Evolutionary conservation across 2,329 filamentous ascomycete species (phyloP).

Genomic region (Monosporascus sp.): DNA sequence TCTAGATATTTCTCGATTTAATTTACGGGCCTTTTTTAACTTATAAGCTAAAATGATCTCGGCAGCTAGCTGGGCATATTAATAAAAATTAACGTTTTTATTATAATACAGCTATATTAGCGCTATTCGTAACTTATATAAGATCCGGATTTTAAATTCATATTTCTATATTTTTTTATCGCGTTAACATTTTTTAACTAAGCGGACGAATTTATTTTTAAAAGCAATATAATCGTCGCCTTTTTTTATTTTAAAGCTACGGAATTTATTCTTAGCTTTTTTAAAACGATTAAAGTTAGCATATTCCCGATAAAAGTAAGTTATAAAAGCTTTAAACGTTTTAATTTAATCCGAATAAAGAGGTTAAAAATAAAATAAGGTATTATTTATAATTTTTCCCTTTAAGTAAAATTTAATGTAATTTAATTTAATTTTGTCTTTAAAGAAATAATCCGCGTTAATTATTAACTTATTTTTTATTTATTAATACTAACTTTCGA

Average conservation of each 20-base stretch:
- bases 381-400: neutral
- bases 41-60: neutral
- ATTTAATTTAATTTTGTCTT: too few relatives aligned
- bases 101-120: neutral
- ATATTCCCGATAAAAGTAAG: conserved; percentile 1
- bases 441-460: too few relatives aligned
- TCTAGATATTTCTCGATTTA: too few relatives aligned
- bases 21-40: too few relatives aligned
- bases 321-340: neutral
- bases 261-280: neutral
- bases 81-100: neutral
- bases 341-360: neutral
- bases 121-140: neutral
- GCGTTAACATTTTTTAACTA: neutral
- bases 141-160: neutral
- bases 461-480: too few relatives aligned
- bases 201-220: neutral
- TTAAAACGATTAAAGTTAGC: neutral
- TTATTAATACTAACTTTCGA: neutral
- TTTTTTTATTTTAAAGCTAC: neutral
- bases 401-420: neutral
- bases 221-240: neutral
- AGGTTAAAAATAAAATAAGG: neutral
- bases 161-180: neutral
- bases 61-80: neutral